Evolutionary conservation across 2,329 filamentous ascomycete species (phyloP), one percentile per base, ranked within the genome.

Genomic region (Basipetospora chlamydospora): DNA sequence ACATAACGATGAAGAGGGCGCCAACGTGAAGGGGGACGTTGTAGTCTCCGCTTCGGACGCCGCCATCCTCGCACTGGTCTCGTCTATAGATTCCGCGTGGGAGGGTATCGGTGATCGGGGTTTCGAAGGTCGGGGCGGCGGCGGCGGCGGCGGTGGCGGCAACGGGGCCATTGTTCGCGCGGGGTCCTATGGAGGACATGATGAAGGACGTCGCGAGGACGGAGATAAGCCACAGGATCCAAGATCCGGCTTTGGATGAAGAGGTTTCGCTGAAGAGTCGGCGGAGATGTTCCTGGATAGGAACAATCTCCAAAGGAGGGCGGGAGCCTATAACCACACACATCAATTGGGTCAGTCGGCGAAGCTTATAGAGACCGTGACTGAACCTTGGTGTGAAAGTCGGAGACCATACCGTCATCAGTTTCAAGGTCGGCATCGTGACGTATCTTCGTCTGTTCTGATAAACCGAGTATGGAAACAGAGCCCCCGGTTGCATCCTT

Each of bases 21-120:
- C 66, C 64, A 35, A 73, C 67, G 50, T 77, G 73, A 13, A 73
- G 57, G 9, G 67, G 57, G 11, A 62, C 63, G 48, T 77, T 70
- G 56, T 77, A 77, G 2, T 55, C 48, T 34, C 46, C 46, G 22
- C 49, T 46, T 37, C 47, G 40, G 41, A 51, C 50, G 21, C 53
- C 54, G 21, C 49, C 51, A 20, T 42, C 36, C 21, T 41, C 46
- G 37, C 53, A 56, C 25, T 26, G 18, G 38, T 36, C 33, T 16
- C 33, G 21, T 9, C 17, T 31, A 16, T 30, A 38, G 35, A 38
- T 15, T 22, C 6, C 16, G 15, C 26, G 38, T 36, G 28, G 26
- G 39, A 33, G 26, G 45, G 45, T 29, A 31, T 11, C 26, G n/a
- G 43, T 44, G 38, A n/a, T 22, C 20, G 33, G 33, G n/a, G n/a